Evolutionary conservation across 2,329 filamentous ascomycete species (phyloP), one percentile per base, ranked within the genome.

Genomic region (Fusarium guadeloupense): DNA sequence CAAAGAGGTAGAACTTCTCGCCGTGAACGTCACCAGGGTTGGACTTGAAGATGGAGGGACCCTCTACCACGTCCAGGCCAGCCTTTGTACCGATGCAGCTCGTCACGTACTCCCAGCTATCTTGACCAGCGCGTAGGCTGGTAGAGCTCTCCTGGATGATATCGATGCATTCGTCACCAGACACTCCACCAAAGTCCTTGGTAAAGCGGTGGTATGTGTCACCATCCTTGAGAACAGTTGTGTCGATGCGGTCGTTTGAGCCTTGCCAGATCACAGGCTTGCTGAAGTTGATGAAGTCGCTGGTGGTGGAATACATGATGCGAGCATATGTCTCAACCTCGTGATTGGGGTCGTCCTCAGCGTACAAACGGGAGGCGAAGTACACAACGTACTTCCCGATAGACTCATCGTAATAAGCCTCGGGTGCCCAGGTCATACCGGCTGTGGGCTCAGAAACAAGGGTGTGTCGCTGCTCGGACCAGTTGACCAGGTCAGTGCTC

Each of bases 351-450:
- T 59, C 56, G 4, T 46, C 30, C 6, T 41, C 14, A 1, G 63
- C 71, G 46, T 83, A 84, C 1, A 83, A 72, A 0, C 77, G 69
- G 2, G 72, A 75, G 0, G 73, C 74, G 80, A 81, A 83, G 64
- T 80, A 83, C 9, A 79, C 76, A 12, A 78, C 45, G 38, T 81
- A 83, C 2, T 71, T 67, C 9, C 76, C 74, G 4, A 80, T 70
- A 0, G 71, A 71, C 0, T 76, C 68, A 26, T 83, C 80, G 34
- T 78, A 83, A 62, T 78, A 82, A 0, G 81, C 81, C 40, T 83
- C 81, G 0, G 80, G 80, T 1, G 81, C 80, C 81, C 81, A 83
- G 1, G 82, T 84, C 46, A 81, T 84, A 9, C 81, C 82, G 1
- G 81, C 81, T 0, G 74, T 80, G 2, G 72, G 59, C 0, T 80